Evolutionary conservation across 345 rosid species (phyloP).

Genomic region (Garcia nutans): DNA sequence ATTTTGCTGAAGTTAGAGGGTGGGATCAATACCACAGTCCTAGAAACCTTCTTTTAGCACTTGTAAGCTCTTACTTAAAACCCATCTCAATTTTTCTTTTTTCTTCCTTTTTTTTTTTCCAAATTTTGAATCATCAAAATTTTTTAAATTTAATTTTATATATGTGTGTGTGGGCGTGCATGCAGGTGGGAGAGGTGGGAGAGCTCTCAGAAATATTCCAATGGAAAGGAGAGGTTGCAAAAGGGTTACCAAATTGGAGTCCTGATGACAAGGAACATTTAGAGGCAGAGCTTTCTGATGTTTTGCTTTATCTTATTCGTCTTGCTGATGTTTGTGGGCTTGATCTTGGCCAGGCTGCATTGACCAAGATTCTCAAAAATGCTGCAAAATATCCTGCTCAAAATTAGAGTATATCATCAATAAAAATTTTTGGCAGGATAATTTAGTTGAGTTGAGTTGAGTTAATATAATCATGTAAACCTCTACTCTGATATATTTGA

Average conservation of each 20-base stretch:
- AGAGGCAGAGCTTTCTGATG: slow-evolving; percentile 64
- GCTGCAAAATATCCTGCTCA: slow-evolving; percentile 38
- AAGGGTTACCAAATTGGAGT: slow-evolving; percentile 58
- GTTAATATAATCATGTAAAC: no score
- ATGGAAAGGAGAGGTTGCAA: slow-evolving; percentile 69
- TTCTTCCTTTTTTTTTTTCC: no score
- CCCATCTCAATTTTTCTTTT: no score
- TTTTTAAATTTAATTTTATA: no score
- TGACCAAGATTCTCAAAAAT: slow-evolving; percentile 47
- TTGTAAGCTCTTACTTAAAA: slow-evolving; percentile 29
- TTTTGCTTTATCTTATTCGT: slow-evolving; percentile 52
- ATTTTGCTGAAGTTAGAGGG: slow-evolving; percentile 49
- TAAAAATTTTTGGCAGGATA: no score
- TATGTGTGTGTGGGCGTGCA: no score
- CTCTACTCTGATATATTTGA: not conserved
- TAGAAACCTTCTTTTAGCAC: slow-evolving; percentile 56
- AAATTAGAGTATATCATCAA: not conserved
- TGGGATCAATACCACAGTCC: slow-evolving; percentile 60
- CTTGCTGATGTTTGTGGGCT: slow-evolving; percentile 63
- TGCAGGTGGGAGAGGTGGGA: slow-evolving; percentile 75
- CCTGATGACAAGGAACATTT: slow-evolving; percentile 50
- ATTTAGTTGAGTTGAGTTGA: not conserved
- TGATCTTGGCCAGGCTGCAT: slow-evolving; percentile 60
- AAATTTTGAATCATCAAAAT: no score
- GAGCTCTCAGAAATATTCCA: slow-evolving; percentile 56